A percentile compares a stretch with the other conserved stretches of the same genome.
Evolutionary conservation across 1,284 basidiomycete genomes (phyloP).

Genomic region (Malassezia yamatoensis): DNA sequence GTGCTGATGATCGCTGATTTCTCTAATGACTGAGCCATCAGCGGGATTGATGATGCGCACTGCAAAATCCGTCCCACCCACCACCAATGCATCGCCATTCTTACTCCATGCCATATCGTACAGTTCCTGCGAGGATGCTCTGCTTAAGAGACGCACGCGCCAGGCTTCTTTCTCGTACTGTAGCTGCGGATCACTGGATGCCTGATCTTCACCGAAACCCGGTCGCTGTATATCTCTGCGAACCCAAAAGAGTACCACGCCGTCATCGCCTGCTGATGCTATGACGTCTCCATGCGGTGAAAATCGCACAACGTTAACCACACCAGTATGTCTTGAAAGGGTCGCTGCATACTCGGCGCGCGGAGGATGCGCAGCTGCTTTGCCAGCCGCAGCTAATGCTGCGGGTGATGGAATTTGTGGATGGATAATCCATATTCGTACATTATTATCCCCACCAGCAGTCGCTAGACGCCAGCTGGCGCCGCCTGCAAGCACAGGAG

Average conservation of each 20-base stretch:
- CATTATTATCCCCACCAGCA: constrained; percentile 91
- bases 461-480: constrained; percentile 78
- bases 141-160: constrained; percentile 78
- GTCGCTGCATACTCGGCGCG: constrained; percentile 92
- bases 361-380: constrained; percentile 54
- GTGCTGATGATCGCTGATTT: constrained; percentile 44
- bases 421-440: constrained; percentile 51
- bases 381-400: constrained; percentile 54
- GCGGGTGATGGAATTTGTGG: constrained; percentile 47
- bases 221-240: constrained; percentile 60
- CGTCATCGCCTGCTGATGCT: constrained; percentile 60
- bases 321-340: constrained; percentile 78
- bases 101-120: constrained; percentile 98
- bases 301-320: constrained; percentile 92
- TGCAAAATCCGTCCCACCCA: constrained; percentile 91
- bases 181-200: constrained; percentile 64
- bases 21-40: constrained; percentile 51
- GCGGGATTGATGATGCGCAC: constrained; percentile 69
- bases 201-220: constrained; percentile 56
- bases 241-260: constrained; percentile 92
- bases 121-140: constrained; percentile 60
- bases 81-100: constrained; percentile 79
- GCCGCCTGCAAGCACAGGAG: constrained; percentile 45
- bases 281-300: constrained; percentile 56
- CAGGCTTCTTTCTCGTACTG: constrained; percentile 89